Percentiles rank a stretch among this genome's conserved stretches.
Evolutionary conservation across 2,329 filamentous ascomycete genomes (phyloP).

Genomic region (Stagonosporopsis cucurbitacearum): DNA sequence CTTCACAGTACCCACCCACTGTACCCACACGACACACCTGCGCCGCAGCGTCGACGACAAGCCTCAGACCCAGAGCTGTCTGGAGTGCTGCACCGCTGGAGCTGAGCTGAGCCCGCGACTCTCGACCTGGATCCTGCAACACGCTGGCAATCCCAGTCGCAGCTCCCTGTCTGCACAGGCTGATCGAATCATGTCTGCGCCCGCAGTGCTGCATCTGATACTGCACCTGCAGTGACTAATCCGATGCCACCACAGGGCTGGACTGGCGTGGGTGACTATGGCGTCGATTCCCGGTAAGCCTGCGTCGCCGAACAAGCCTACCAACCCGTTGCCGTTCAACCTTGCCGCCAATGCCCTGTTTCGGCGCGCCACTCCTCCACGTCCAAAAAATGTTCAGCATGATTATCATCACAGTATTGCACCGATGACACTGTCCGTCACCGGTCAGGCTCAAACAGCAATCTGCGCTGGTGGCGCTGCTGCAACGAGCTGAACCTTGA

Average conservation of each 20-base stretch:
- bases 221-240: constrained; percentile 9
- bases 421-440: constrained; percentile 10
- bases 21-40: too few species aligned
- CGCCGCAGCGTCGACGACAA: background rate
- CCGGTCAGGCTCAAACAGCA: constrained; percentile 16
- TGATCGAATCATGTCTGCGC: constrained; percentile 3
- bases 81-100: constrained; percentile 4
- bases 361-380: constrained; percentile 25
- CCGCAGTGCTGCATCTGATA: constrained; percentile 9
- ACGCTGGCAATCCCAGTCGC: background rate
- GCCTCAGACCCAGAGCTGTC: constrained; percentile 1
- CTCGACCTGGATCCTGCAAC: constrained; percentile 11
- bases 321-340: constrained; percentile 22
- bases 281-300: constrained; percentile 20
- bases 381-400: constrained; percentile 16
- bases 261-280: constrained; percentile 18
- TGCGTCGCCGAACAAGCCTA: constrained; percentile 30
- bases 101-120: constrained; percentile 3
- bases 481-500: constrained; percentile 26
- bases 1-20: too few species aligned
- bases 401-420: too few species aligned
- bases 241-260: constrained; percentile 10
- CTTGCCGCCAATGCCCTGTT: constrained; percentile 33
- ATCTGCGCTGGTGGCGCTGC: constrained; percentile 29
- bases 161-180: constrained; percentile 1